These are phyloP conservation scores for Pugionium cornutum DNA, from an alignment of 345 rosid species.

Conservation along the genomic window DNA sequence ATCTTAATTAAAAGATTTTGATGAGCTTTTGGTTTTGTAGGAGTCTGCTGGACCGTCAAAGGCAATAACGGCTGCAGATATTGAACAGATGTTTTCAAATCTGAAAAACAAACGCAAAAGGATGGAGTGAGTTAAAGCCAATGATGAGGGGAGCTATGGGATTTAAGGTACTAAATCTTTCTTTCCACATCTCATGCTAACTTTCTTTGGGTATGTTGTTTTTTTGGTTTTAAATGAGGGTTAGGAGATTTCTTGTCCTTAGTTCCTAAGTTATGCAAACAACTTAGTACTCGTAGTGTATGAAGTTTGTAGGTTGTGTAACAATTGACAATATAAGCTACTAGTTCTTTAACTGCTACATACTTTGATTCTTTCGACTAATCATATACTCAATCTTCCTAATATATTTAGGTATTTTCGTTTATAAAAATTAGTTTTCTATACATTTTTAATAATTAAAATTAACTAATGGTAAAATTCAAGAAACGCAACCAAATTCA, in stretches of 20 bases:
- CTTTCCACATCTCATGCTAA: not conserved
- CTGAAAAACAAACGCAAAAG: conserved; percentile 84
- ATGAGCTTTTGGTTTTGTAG: conserved; percentile 40
- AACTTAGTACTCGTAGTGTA: conserved; percentile 17
- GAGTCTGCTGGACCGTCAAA: conserved; percentile 80
- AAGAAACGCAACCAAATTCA: too few species aligned
- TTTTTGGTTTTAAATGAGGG: conserved; percentile 14
- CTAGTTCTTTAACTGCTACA: not conserved
- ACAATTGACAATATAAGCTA: conserved; percentile 18
- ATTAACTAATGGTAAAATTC: too few species aligned
- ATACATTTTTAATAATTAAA: too few species aligned
- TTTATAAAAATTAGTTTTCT: too few species aligned
- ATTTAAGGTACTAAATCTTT: conserved; percentile 6
- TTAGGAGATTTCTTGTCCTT: conserved; percentile 22
- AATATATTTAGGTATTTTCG: too few species aligned
- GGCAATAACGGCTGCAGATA: conserved; percentile 73
- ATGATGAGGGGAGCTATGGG: conserved; percentile 17
- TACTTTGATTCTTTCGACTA: not conserved
- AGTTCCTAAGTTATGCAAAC: conserved; percentile 27
- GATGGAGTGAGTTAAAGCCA: conserved; percentile 39
- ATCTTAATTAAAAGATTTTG: not conserved
- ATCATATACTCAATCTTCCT: too few species aligned
- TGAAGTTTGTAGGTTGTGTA: conserved; percentile 28
- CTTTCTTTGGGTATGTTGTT: conserved; percentile 17
- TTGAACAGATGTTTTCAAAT: conserved; percentile 81